Percentiles rank a stretch among this genome's conserved stretches.
Evolutionary conservation across 2,329 filamentous ascomycete species (phyloP).

Genomic region (Aspergillus sp.): DNA sequence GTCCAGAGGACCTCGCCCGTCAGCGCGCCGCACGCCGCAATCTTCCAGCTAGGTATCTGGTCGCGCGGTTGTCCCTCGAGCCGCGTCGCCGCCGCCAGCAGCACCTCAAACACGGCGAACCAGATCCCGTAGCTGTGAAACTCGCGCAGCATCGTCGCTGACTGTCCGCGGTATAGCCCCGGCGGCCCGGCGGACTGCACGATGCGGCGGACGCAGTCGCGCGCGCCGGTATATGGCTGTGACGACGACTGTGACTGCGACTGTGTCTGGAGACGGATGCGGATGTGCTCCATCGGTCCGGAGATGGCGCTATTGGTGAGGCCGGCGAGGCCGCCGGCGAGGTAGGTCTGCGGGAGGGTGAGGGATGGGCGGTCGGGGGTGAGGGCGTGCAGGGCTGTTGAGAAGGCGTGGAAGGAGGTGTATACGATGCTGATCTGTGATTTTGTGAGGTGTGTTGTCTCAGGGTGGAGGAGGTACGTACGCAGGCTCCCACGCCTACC

Average conservation of each 20-base stretch:
- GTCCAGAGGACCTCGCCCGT: slow-evolving; percentile 92
- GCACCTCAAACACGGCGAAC: slow-evolving; percentile 67
- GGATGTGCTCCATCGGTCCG: slow-evolving; percentile 88
- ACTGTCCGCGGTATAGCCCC: slow-evolving; percentile 83
- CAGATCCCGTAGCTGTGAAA: slow-evolving; percentile 89
- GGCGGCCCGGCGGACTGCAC: slow-evolving; percentile 61
- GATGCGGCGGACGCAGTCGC: slow-evolving; percentile 82
- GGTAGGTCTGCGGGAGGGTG: slow-evolving; percentile 76
- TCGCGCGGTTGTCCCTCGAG: slow-evolving; percentile 69
- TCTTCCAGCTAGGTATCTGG: slow-evolving; percentile 74
- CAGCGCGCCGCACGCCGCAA: slow-evolving; percentile 86
- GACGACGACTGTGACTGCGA: slow-evolving; percentile 73
- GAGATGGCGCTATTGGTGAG: slow-evolving; percentile 82
- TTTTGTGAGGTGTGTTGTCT: neutral
- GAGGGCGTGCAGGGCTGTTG: slow-evolving; percentile 72
- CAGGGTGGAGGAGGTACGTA: slow-evolving; percentile 33
- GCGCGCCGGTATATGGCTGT: slow-evolving; percentile 74
- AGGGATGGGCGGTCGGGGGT: slow-evolving; percentile 60
- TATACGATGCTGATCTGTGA: slow-evolving; percentile 76
- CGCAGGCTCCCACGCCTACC: slow-evolving; percentile 90
- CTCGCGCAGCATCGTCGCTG: slow-evolving; percentile 82
- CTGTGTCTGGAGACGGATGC: slow-evolving; percentile 77
- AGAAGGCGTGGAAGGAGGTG: slow-evolving; percentile 85
- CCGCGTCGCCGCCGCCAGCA: slow-evolving; percentile 88
- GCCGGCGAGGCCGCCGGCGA: slow-evolving; percentile 83